Base-by-base conservation (phyloP, 768 basidiomycete species). In the Dacryopinax primogenitus region DNA sequence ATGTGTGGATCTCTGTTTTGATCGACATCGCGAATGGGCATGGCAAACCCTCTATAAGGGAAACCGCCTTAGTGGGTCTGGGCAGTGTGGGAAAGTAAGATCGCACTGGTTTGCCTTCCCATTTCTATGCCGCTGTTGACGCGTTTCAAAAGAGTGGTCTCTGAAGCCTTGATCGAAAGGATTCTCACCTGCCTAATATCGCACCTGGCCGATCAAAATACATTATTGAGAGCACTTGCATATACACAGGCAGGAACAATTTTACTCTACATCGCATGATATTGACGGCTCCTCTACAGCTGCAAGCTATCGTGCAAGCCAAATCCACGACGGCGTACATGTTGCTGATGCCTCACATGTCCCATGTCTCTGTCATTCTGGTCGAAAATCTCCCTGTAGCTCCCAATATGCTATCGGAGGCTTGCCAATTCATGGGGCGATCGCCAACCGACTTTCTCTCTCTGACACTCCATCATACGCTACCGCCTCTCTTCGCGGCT, bases 301-400 rank as follows among this genome's bases (percentile, higher is more conserved):
- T 92, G 28, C 72, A 80, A 15, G 77, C 78, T 0, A 71, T 90
- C 18, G 79, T 84, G 26, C 84, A 81, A 64, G 73, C 79, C 63
- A 80, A 84, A 68, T 79, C 82, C 33, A 87, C 87, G 71, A 74
- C 78, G 0, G 80, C 84, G 0, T 89, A 90, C 71, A 79, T 79
- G 15, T 78, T 93, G 45, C 72, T 90, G 15, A 80, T 82, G 6
- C 91, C 90, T 1, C 86, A 86, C 72, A 77, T 91, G 66, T 79
- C 83, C 33, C 77, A 81, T 35, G 79, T 94, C 39, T 83, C 86
- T 0, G 81, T 84, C 1, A 84, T 84, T 67, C 77, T 91, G 32
- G 79, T 88, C 26, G 76, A 78, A 21, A 81, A 82, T 21, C 78
- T 87, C 64, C 78, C 78, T 63, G 78, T 78, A 1, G 82, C 86